Evolutionary conservation across 805 yeast species (phyloP).

Genomic region (Candida maltosa): DNA sequence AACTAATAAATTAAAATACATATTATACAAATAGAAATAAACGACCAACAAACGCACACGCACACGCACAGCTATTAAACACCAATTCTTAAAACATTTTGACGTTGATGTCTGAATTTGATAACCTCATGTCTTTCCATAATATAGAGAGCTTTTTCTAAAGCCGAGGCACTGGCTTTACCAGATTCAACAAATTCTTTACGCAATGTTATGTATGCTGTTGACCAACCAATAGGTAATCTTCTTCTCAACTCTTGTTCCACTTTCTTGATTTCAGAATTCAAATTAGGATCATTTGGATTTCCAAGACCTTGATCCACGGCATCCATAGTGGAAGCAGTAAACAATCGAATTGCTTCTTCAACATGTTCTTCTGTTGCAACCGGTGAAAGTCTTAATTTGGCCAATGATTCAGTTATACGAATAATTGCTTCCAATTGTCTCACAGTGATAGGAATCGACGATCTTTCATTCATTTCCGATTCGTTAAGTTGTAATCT

Average conservation of each 20-base stretch:
- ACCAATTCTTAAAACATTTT: slow-evolving; percentile 73
- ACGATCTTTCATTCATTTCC: slow-evolving; percentile 81
- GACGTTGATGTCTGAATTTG: slow-evolving; percentile 83
- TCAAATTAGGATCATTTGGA: slow-evolving; percentile 53
- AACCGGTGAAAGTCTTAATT: slow-evolving; percentile 73
- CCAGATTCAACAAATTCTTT: slow-evolving; percentile 75
- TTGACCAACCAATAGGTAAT: slow-evolving; percentile 94
- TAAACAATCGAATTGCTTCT: slow-evolving; percentile 90
- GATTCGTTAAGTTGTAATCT: slow-evolving; percentile 78
- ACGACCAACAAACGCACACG: too few relatives aligned
- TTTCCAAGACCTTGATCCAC: slow-evolving; percentile 59
- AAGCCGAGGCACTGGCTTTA: slow-evolving; percentile 61
- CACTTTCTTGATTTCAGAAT: slow-evolving; percentile 70
- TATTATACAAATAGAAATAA: neutral
- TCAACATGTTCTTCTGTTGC: slow-evolving; percentile 89
- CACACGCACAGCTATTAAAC: too few relatives aligned
- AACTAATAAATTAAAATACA: neutral
- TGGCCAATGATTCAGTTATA: slow-evolving; percentile 91
- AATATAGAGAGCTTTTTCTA: slow-evolving; percentile 78
- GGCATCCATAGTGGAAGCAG: slow-evolving; percentile 97
- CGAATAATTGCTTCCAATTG: slow-evolving; percentile 97
- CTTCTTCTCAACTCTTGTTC: slow-evolving; percentile 86
- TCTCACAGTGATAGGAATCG: slow-evolving; percentile 96
- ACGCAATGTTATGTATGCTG: slow-evolving; percentile 78
- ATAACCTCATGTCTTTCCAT: slow-evolving; percentile 86